Conservation (phyloP, 2,329 filamentous ascomycete genomes). For the Incumbomyces lentus region DNA sequence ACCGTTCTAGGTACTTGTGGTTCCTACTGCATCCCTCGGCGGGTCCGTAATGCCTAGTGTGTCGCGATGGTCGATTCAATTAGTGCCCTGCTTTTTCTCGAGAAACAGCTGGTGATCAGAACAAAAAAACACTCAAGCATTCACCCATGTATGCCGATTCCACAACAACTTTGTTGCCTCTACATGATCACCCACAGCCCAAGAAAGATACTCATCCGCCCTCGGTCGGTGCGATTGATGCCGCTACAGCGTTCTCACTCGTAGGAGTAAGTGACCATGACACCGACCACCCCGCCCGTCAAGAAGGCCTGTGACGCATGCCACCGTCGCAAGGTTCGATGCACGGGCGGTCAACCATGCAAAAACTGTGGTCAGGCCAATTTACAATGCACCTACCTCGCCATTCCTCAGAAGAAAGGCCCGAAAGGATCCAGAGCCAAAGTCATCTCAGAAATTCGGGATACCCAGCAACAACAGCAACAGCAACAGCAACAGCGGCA, state of each 20-base stretch:
- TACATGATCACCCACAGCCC: too few species aligned
- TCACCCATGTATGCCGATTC: too few species aligned
- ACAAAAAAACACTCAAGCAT: too few species aligned
- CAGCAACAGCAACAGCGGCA: slow-evolving; percentile 26
- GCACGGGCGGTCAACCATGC: slow-evolving; percentile 43
- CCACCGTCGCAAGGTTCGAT: slow-evolving; percentile 22
- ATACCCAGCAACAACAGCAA: slow-evolving; percentile 52
- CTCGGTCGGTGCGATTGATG: not conserved
- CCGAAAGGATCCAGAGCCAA: slow-evolving; percentile 65
- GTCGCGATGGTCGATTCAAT: too few species aligned
- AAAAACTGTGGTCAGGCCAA: slow-evolving; percentile 59
- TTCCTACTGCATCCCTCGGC: too few species aligned
- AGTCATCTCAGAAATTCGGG: slow-evolving; percentile 62
- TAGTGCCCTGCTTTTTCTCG: too few species aligned
- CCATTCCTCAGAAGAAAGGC: slow-evolving; percentile 65
- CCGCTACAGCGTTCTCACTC: not conserved
- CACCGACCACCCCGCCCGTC: slow-evolving; percentile 15
- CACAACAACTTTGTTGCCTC: too few species aligned
- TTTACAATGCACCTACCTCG: slow-evolving; percentile 62
- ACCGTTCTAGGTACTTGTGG: too few species aligned
- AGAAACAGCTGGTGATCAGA: too few species aligned
- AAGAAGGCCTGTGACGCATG: slow-evolving; percentile 24
- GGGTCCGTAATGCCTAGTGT: too few species aligned
- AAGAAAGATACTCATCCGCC: too few species aligned
- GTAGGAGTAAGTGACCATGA: not conserved